phyloP scores from a whole-genome alignment of 2,329 filamentous ascomycete species.

The Talaromyces marneffei region DNA sequence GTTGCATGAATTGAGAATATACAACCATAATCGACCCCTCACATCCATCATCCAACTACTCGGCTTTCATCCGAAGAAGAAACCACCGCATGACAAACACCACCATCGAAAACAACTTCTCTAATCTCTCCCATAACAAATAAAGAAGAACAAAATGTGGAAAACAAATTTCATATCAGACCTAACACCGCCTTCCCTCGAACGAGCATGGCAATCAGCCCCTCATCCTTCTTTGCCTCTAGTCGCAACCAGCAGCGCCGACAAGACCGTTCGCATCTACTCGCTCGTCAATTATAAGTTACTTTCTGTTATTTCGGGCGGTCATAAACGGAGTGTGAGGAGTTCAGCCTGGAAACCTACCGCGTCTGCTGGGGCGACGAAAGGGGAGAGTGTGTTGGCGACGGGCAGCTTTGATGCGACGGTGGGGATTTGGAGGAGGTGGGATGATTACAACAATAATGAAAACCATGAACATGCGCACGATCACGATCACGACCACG shows the following conservation, averaged over 20 bases:
- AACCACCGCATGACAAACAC: not conserved
- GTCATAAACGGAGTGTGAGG: conserved; percentile 86
- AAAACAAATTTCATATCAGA: conserved; percentile 44
- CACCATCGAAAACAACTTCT: not conserved
- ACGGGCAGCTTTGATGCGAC: conserved; percentile 93
- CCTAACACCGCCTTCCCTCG: conserved; percentile 47
- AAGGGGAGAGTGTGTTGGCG: conserved; percentile 68
- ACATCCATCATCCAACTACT: not conserved
- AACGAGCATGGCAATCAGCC: conserved; percentile 75
- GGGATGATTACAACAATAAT: conserved; percentile 40
- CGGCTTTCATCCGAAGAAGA: not conserved
- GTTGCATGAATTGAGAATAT: not conserved
- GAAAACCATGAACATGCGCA: conserved; percentile 19
- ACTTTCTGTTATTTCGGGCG: conserved; percentile 73
- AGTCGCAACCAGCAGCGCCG: conserved; percentile 78
- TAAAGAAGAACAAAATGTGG: conserved; percentile 2
- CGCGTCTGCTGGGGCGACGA: conserved; percentile 30
- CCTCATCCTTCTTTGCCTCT: conserved; percentile 84
- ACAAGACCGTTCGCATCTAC: conserved; percentile 84
- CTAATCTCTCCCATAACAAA: not conserved
- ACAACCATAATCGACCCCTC: not conserved
- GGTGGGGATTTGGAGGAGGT: conserved; percentile 74
- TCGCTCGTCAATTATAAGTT: conserved; percentile 74
- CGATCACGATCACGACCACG: not conserved
- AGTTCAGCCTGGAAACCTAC: conserved; percentile 78